These are phyloP conservation scores for Sporothrix inflata DNA, from an alignment of 2,329 filamentous ascomycete genomes.

Conservation along the genomic window DNA sequence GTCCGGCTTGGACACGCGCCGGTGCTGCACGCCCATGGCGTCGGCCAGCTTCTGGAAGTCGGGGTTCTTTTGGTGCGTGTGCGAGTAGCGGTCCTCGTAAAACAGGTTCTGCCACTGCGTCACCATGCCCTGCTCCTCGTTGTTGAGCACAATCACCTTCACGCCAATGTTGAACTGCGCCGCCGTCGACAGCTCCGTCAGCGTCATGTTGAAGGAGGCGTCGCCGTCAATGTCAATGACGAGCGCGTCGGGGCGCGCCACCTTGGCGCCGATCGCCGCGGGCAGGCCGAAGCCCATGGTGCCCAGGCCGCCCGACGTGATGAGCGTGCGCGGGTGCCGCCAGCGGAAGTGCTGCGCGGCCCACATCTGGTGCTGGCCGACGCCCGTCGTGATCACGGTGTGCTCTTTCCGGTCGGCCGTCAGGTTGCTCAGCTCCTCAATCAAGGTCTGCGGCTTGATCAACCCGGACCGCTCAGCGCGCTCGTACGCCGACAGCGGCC, in stretches of 20 bases:
- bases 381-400: conserved; percentile 89
- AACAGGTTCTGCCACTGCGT: conserved; percentile 98
- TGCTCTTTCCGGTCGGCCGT: conserved; percentile 78
- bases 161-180: conserved; percentile 95
- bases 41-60: conserved; percentile 93
- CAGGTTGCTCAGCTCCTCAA: conserved; percentile 85
- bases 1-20: conserved; percentile 71
- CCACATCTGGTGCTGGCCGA: conserved; percentile 99
- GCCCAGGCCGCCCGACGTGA: conserved; percentile 92
- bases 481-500: conserved; percentile 83
- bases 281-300: conserved; percentile 97
- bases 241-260: conserved; percentile 72
- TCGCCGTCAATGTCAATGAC: conserved; percentile 97
- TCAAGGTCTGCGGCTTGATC: conserved; percentile 94
- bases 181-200: conserved; percentile 91
- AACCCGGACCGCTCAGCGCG: conserved; percentile 72
- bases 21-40: conserved; percentile 82
- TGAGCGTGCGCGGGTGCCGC: conserved; percentile 88
- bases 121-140: conserved; percentile 98
- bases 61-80: conserved; percentile 94
- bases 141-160: conserved; percentile 94
- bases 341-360: conserved; percentile 95
- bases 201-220: conserved; percentile 98
- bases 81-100: conserved; percentile 89
- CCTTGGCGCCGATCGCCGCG: conserved; percentile 93